Evolutionary conservation across 2,329 filamentous ascomycete species (phyloP).

Genomic region (Drechslera avenae): DNA sequence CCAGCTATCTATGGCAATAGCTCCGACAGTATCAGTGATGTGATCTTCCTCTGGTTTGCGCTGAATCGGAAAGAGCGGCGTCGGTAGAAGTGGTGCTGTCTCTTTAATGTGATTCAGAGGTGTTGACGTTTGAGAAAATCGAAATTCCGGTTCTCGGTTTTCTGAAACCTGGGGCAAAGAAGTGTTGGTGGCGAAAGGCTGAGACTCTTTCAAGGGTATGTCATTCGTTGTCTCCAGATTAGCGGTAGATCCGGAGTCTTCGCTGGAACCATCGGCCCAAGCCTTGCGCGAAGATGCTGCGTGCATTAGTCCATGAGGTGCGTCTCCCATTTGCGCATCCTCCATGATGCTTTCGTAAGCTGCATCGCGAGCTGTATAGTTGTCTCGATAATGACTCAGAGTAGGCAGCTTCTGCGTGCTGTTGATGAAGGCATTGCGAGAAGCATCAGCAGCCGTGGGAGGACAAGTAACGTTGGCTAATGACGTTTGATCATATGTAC

Average conservation of each 20-base stretch:
- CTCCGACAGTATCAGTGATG: constrained; percentile 92
- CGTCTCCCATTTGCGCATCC: constrained; percentile 35
- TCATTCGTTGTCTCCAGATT: constrained; percentile 30
- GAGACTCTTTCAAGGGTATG: constrained; percentile 20
- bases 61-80: constrained; percentile 1
- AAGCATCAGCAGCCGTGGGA: constrained; percentile 38
- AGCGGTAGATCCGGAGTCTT: constrained; percentile 36
- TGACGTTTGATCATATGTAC: constrained; percentile 18
- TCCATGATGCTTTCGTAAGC: constrained; percentile 17
- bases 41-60: constrained; percentile 56
- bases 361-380: constrained; percentile 7
- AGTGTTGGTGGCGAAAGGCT: constrained; percentile 5
- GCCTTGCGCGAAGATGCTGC: constrained; percentile 15
- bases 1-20: constrained; percentile 84
- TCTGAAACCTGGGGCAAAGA: constrained; percentile 11
- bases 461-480: constrained; percentile 11
- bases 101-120: constrained; percentile 22
- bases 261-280: constrained; percentile 49
- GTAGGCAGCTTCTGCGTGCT: constrained; percentile 50
- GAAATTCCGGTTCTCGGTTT: background rate
- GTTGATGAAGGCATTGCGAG: constrained; percentile 50
- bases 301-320: constrained; percentile 15
- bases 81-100: constrained; percentile 13
- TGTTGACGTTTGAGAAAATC: constrained; percentile 11
- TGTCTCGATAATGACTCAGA: constrained; percentile 25